phyloP scores from a whole-genome alignment of 768 basidiomycete genomes.

The Zangia roseola region DNA sequence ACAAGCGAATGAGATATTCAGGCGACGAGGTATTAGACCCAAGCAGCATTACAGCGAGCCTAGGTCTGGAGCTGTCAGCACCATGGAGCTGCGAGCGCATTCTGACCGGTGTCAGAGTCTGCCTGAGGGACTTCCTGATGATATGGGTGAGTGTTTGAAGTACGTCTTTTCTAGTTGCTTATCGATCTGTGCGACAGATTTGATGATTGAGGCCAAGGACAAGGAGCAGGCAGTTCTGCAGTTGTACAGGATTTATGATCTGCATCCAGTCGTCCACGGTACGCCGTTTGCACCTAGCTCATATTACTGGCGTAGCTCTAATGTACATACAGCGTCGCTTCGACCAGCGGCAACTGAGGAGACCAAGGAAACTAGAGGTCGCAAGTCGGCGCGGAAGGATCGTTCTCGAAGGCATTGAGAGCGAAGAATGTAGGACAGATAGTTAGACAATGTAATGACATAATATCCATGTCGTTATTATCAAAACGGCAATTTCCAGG shows the following conservation, averaged over 20 bases:
- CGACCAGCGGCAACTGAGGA: constrained; percentile 43
- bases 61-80: constrained; percentile 75
- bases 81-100: constrained; percentile 88
- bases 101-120: constrained; percentile 75
- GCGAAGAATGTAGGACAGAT: not conserved
- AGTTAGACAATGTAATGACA: too few species aligned
- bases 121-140: constrained; percentile 61
- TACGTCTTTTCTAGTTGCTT: not conserved
- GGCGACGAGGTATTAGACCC: constrained; percentile 72
- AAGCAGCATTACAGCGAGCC: constrained; percentile 94
- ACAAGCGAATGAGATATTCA: constrained; percentile 74
- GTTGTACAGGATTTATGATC: constrained; percentile 71
- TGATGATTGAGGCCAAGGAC: constrained; percentile 94
- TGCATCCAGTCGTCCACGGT: constrained; percentile 65
- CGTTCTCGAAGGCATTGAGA: constrained; percentile 4
- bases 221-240: constrained; percentile 94
- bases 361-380: constrained; percentile 43
- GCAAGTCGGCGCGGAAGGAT: constrained; percentile 34
- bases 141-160: constrained; percentile 49
- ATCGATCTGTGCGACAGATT: constrained; percentile 40
- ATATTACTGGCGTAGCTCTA: too few species aligned
- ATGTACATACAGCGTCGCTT: constrained; percentile 29
- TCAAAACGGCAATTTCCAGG: constrained; percentile 14
- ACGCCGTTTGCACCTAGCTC: too few species aligned
- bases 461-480: too few species aligned